These are phyloP conservation scores for Flagelloscypha sp. DNA, from an alignment of 768 basidiomycete genomes.

Conservation along the genomic window DNA sequence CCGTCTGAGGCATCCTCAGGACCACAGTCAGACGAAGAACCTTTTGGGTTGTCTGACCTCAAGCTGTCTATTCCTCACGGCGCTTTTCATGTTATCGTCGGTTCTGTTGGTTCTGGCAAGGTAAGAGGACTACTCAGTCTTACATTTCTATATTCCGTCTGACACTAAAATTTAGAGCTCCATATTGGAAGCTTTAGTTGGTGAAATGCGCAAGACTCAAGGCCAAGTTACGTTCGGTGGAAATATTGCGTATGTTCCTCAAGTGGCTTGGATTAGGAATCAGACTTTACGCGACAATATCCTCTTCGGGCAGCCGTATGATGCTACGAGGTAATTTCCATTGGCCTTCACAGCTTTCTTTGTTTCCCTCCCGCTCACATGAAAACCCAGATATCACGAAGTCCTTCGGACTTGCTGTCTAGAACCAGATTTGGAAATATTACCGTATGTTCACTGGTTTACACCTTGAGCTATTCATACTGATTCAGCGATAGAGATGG, in stretches of 20 bases:
- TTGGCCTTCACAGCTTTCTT: too few relatives aligned
- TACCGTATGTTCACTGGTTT: too few relatives aligned
- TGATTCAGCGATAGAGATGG: too few relatives aligned
- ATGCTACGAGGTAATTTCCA: slow-evolving; percentile 54
- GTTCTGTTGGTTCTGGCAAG: slow-evolving; percentile 69
- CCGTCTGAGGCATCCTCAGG: too few relatives aligned
- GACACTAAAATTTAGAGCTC: slow-evolving; percentile 34
- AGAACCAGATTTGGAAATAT: slow-evolving; percentile 59
- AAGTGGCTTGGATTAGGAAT: slow-evolving; percentile 65
- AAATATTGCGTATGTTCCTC: slow-evolving; percentile 49
- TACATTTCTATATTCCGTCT: not conserved
- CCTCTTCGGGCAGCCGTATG: slow-evolving; percentile 58
- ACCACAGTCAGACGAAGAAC: slow-evolving; percentile 29
- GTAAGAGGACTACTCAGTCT: slow-evolving; percentile 18
- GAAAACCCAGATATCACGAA: slow-evolving; percentile 39
- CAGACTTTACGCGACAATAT: slow-evolving; percentile 70
- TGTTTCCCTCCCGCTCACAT: not conserved
- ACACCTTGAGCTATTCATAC: too few relatives aligned
- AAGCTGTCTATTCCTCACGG: slow-evolving; percentile 42
- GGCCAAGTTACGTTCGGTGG: slow-evolving; percentile 54
- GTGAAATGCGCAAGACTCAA: slow-evolving; percentile 56
- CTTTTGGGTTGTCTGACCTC: slow-evolving; percentile 43
- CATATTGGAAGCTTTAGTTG: slow-evolving; percentile 46
- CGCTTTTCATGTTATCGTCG: slow-evolving; percentile 65
- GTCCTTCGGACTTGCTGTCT: slow-evolving; percentile 61